Percentiles rank a stretch among this genome's conserved stretches.
Conservation (phyloP, 441 rosid species). For the Erodium moschatum region DNA sequence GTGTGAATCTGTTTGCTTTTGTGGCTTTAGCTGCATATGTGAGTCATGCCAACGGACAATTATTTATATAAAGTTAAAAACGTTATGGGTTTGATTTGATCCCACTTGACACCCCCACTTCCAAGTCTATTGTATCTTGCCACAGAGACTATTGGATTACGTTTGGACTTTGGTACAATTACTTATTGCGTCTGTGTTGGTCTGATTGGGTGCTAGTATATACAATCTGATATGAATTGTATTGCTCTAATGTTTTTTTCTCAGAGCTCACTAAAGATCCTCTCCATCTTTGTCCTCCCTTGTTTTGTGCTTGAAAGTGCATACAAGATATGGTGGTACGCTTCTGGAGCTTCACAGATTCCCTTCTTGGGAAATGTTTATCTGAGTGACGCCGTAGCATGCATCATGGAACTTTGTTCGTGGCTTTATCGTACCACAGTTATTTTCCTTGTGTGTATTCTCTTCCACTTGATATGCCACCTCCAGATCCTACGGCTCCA, state of each 20-base stretch:
- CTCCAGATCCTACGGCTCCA: conserved; percentile 86
- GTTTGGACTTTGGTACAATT: not conserved
- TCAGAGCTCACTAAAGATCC: conserved; percentile 78
- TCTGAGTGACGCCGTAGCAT: no score
- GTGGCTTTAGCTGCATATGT: no score
- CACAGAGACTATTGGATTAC: not conserved
- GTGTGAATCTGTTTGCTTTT: not conserved
- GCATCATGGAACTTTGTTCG: no score
- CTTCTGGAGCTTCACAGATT: conserved; percentile 74
- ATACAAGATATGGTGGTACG: conserved; percentile 96
- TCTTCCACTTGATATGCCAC: conserved; percentile 38
- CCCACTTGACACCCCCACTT: no score
- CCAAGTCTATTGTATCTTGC: no score
- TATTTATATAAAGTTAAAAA: not conserved
- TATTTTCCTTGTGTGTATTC: no score
- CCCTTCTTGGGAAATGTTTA: no score
- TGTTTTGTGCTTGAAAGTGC: conserved; percentile 62
- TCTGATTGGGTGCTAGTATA: not conserved
- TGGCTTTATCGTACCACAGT: no score
- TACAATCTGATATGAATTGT: not conserved
- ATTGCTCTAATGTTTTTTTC: conserved; percentile 1
- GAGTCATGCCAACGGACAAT: not conserved
- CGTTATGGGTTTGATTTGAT: not conserved
- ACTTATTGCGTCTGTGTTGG: not conserved
- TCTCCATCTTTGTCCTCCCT: conserved; percentile 58